phyloP scores from a whole-genome alignment of 768 basidiomycete genomes.

The Xanthoconium purpureum region DNA sequence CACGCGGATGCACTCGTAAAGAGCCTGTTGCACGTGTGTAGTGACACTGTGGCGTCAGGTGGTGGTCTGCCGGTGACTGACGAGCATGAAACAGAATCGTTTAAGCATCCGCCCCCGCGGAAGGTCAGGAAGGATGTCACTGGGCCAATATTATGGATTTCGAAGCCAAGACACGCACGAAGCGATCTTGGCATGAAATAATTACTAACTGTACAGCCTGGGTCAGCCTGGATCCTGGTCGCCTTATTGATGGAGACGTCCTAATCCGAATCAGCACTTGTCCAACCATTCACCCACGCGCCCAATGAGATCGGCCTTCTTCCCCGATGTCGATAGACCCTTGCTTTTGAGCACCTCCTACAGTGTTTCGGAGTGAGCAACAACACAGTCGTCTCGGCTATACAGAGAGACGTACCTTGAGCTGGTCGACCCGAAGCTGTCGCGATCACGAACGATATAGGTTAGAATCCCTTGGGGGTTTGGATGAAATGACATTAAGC shows the following conservation, averaged over 20 bases:
- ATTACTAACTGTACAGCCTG: too few species aligned
- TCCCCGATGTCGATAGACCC: slow-evolving; percentile 58
- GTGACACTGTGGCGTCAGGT: neutral
- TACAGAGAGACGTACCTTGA: slow-evolving; percentile 52
- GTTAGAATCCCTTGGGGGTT: slow-evolving; percentile 6
- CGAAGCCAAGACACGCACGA: too few species aligned
- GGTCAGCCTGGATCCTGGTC: too few species aligned
- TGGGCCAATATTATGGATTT: neutral
- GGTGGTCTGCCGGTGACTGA: neutral
- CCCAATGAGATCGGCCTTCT: slow-evolving; percentile 69
- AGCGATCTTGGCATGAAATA: too few species aligned
- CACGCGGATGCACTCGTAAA: neutral
- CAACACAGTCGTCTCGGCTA: neutral
- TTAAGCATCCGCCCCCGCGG: neutral
- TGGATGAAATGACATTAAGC: slow-evolving; percentile 6
- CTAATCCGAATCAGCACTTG: slow-evolving; percentile 21
- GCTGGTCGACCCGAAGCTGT: slow-evolving; percentile 73
- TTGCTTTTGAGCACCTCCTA: slow-evolving; percentile 77
- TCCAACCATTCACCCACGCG: slow-evolving; percentile 65
- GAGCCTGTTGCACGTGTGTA: neutral
- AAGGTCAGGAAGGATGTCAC: neutral
- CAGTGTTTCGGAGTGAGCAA: neutral
- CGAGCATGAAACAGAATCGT: neutral
- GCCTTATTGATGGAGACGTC: too few species aligned
- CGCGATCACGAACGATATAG: slow-evolving; percentile 1